phyloP scores from a whole-genome alignment of 2,329 filamentous ascomycete genomes.

The Neofusicoccum kwambonambiense region DNA sequence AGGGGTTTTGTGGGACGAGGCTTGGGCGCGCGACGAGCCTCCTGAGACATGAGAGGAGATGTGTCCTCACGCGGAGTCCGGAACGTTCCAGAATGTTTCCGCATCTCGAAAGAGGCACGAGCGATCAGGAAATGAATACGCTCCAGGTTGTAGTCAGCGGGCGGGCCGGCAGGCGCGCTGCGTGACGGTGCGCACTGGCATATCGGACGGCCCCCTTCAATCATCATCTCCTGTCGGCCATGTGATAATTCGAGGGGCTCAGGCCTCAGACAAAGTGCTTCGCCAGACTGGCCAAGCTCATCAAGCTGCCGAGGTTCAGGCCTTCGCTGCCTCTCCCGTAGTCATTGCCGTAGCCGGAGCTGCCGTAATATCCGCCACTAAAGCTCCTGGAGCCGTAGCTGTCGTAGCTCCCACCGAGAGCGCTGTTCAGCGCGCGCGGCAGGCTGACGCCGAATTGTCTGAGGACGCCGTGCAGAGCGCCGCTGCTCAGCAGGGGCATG shows the following conservation, averaged over 20 bases:
- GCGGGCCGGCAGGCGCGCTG: background rate
- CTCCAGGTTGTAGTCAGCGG: background rate
- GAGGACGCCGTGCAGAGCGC: slow-evolving; percentile 74
- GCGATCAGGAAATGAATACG: slow-evolving; percentile 7
- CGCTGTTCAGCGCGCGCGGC: slow-evolving; percentile 57
- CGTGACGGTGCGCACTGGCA: background rate
- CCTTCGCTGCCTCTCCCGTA: slow-evolving; percentile 16
- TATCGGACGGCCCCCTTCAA: background rate
- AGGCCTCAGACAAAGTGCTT: slow-evolving; percentile 14
- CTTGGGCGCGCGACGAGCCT: background rate
- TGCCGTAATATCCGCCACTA: slow-evolving; percentile 46
- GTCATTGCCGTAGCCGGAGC: slow-evolving; percentile 41
- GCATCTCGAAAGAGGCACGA: background rate
- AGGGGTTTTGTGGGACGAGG: slow-evolving; percentile 3
- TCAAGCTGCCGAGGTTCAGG: slow-evolving; percentile 15
- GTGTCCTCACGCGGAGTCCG: slow-evolving; percentile 3
- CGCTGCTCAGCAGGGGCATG: slow-evolving; percentile 82
- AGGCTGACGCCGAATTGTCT: slow-evolving; percentile 76
- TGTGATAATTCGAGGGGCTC: background rate
- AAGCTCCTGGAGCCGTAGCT: slow-evolving; percentile 22
- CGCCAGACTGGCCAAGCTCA: slow-evolving; percentile 16
- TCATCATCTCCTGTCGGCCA: background rate
- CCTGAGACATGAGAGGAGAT: slow-evolving; percentile 7
- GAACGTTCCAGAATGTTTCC: slow-evolving; percentile 5
- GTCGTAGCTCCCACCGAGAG: slow-evolving; percentile 30